Evolutionary conservation across 768 basidiomycete genomes (phyloP), one percentile per base, ranked within the genome.

Genomic region (Lanmaoa rubissima): DNA sequence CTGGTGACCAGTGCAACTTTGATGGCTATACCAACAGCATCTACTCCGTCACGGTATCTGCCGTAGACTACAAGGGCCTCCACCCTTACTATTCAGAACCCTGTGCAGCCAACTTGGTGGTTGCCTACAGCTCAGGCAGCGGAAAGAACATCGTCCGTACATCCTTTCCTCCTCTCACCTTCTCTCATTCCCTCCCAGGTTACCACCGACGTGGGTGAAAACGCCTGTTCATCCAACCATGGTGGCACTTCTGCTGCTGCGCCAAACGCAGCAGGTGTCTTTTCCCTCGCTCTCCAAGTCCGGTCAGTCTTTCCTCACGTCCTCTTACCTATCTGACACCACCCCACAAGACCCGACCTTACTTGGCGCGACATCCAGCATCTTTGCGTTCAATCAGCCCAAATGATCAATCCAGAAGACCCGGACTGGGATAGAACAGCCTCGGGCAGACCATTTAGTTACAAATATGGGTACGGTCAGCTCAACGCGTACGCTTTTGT

Each of bases 21-120:
- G 96, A 98, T 63, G 97, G 97, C 8, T 99, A 99, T 71, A 99
- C 97, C 13, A 99, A 99, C 69, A 92, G 90, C 65, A 95, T 98
- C 56, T 98, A 92, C 74, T 92, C 91, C 8, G 85, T 99, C 42
- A 99, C 97, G 0, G 93, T 99, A 31, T 87, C 94, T n/a, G 92
- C 97, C 0, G 80, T 98, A 57, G 97, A 98, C 66, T 85, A 88
- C 70, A 91, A 92, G 68, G 96, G 94, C 16, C 74, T 94, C 34
- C 97, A 97, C 67, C 97, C 97, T 14, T 93, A 91, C 69, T 98
- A 99, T 65, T 98, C 96, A 5, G 97, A 99, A 72, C 76, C 93
- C n/a, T 99, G 97, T 66, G 88, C 96, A 7, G 97, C 97, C 2
- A 98, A 98, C 73, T 87, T 99, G 85, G 79, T 98, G 52, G 96